Base-by-base conservation (phyloP, 2,329 filamentous ascomycete genomes). In the Venturia nashicola region DNA sequence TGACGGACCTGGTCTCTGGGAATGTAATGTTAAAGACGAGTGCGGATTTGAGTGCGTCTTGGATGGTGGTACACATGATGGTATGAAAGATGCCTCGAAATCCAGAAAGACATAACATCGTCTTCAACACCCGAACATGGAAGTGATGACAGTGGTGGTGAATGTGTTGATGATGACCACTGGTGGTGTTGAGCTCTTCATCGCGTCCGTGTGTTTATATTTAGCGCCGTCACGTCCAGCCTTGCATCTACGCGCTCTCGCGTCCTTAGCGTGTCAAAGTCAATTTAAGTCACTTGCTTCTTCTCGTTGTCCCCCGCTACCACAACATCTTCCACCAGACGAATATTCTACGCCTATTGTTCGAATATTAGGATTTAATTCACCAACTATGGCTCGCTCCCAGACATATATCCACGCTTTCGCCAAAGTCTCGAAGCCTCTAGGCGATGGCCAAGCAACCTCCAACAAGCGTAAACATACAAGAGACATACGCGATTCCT, bases 391-490 rank as follows among this genome's bases (percentile, higher is more conserved):
- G 62, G 55, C 54, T n/a, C 46, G 55, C 27, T 23, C 18, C 1
- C 62, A 64, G 20, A 16, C n/a, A 27, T 64, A 55, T 42, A 61
- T 64, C 40, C 62, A 64, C 39, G 42, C 62, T 14, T 65, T 65
- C 44, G 59, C 34, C 14, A 40, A 34, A n/a, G 39, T 57, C 32
- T 65, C 63, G 9, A 65, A 62, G 43, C 62, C 62, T 39, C 20
- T 27, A 27, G 34, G 39, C 27, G 62, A 64, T 51, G 46, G 34
- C 39, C 23, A 60, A 39, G 43, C 46, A 32, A 27, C 40, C 27
- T 57, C 61, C 27, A 48, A 39, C 32, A 65, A 65, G 36, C 64
- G 64, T 51, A 65, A 65, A 63, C 55, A 65, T 18, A 16, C 36
- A 16, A 51, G 14, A 32, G 48, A 59, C 20, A 36, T 34, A 27